Base-by-base conservation (phyloP, 139 green algal genomes). In the Micromonas pusilla region DNA sequence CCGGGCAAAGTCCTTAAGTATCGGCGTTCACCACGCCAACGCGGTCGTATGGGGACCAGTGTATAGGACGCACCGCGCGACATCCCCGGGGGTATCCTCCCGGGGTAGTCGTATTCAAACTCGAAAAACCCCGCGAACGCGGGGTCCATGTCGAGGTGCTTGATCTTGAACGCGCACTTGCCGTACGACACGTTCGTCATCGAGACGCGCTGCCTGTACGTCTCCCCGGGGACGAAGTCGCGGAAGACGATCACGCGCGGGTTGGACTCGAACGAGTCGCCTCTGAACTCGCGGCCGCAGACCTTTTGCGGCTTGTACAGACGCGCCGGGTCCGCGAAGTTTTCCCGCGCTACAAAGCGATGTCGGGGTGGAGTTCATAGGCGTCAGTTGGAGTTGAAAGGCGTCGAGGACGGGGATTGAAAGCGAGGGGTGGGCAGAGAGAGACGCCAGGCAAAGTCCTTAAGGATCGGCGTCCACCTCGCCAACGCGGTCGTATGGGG, bases 131-230 rank as follows among this genome's bases (percentile, higher is more conserved):
- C 9, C 45, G 45, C 9, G 45, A 23, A 57, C 45, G 45, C 9
- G 64, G 68, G 66, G 54, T 75, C 70, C n/a, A 78, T 39, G 31
- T 64, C 31, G 3, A 83, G 28, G 3, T 73, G 45, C 2, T 67
- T 16, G 4, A 78, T 6, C 39, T 75, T 79, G 79, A 83, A 83
- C 25, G 36, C 4, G 57, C 72, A 76, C 54, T 70, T 67, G 6
- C 53, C 54, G 70, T 52, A 79, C 6, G 54, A 76, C 36, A 79
- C 79, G 72, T 83, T 83, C n/a, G 79, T 83, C 30, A 83, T 57
- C 79, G 45, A 53, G 2, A 83, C 60, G 32, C 66, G 32, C 60
- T 74, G 16, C 23, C 9, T 64, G 60, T 83, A 79, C 60, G 20
- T 70, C 38, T 70, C 23, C 36, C 70, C 79, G 28, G 78, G 53